Conservation (phyloP, 768 basidiomycete species). For the Chiua virens region DNA sequence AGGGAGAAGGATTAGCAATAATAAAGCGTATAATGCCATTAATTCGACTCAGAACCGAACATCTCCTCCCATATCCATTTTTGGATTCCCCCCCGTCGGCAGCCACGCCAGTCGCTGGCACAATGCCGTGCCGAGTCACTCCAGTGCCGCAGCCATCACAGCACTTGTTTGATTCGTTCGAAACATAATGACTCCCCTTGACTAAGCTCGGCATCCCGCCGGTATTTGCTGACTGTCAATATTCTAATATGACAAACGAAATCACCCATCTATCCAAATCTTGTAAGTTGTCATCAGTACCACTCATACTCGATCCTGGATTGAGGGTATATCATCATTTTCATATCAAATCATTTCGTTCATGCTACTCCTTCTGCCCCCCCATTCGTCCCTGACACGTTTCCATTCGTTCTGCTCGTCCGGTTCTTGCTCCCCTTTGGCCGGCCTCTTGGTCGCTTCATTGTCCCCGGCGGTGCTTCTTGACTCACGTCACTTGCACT, state of each 20-base stretch:
- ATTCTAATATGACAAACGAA: not conserved
- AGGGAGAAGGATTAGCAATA: conserved; percentile 29
- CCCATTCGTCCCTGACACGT: conserved; percentile 6
- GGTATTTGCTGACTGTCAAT: conserved; percentile 3
- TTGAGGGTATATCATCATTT: conserved; percentile 7
- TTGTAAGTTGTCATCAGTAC: too few species aligned
- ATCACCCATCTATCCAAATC: not conserved
- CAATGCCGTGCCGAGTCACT: too few species aligned
- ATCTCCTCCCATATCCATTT: conserved; percentile 1
- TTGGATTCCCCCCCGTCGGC: not conserved
- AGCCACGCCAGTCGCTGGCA: not conserved
- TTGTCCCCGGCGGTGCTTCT: conserved; percentile 30
- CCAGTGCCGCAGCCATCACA: too few species aligned
- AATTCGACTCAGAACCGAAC: conserved; percentile 4
- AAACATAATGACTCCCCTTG: not conserved
- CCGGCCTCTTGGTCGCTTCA: conserved; percentile 61
- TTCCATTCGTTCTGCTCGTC: conserved; percentile 18
- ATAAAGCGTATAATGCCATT: conserved; percentile 11
- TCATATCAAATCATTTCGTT: too few species aligned
- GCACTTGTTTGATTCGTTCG: too few species aligned
- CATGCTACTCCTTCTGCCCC: conserved; percentile 1
- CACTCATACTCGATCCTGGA: not conserved
- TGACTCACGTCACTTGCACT: conserved; percentile 21
- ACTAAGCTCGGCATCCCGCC: conserved; percentile 17
- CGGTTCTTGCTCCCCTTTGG: conserved; percentile 72